These are phyloP conservation scores for Hondaea fermentalgiana DNA, from an alignment of 108 stramenopile genomes.

Conservation along the genomic window DNA sequence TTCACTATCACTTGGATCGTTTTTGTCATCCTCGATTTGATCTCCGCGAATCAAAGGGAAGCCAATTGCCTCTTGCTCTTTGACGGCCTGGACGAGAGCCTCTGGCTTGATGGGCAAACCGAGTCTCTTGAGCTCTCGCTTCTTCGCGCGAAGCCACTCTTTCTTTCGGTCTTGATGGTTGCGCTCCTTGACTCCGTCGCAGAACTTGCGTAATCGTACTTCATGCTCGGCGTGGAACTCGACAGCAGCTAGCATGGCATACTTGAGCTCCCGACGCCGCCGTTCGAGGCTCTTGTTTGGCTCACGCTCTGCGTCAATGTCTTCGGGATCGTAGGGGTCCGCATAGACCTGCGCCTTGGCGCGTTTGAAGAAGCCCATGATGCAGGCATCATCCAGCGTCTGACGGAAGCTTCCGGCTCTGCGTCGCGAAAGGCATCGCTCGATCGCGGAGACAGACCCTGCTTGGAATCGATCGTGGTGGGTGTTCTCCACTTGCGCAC, in stretches of 20 bases:
- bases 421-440: no score
- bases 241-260: background rate
- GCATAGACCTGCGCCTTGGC: background rate
- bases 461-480: no score
- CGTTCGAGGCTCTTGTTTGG: background rate
- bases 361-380: background rate
- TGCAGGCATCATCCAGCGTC: background rate
- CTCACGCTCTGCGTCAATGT: background rate
- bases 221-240: background rate
- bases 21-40: background rate
- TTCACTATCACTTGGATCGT: background rate
- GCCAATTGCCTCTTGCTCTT: background rate
- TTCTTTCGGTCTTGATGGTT: background rate
- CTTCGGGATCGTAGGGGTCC: background rate
- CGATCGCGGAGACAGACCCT: no score
- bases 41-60: background rate
- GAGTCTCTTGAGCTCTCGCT: background rate
- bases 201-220: background rate
- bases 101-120: background rate
- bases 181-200: background rate
- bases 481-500: no score
- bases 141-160: background rate
- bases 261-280: background rate
- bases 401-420: background rate
- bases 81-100: background rate